A percentile compares a stretch with the other conserved stretches of the same genome.
Evolutionary conservation across 306 rosid species (phyloP).

Genomic region (Pterocarpus macrocarpus): DNA sequence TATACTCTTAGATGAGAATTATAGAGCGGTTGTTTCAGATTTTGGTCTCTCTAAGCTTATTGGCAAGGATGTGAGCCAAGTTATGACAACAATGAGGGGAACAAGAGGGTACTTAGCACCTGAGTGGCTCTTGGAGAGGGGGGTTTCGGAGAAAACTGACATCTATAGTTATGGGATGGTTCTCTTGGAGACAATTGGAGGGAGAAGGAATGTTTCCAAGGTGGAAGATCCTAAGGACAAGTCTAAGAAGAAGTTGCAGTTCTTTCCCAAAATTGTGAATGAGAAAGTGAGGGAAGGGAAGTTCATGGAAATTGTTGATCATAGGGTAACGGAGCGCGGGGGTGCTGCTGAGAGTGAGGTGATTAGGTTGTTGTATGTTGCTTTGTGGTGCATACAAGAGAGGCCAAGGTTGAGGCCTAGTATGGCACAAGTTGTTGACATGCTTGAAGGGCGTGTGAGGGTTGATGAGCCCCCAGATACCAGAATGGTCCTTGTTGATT

Average conservation of each 20-base stretch:
- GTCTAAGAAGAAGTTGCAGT: constrained; percentile 63
- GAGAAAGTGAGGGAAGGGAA: constrained; percentile 77
- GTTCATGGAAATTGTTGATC: constrained; percentile 78
- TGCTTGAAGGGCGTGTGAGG: constrained; percentile 74
- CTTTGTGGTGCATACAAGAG: constrained; percentile 95
- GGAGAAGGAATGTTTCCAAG: constrained; percentile 67
- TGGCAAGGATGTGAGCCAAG: constrained; percentile 72
- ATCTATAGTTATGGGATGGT: constrained; percentile 93
- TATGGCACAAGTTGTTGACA: constrained; percentile 75
- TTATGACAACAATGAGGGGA: constrained; percentile 79
- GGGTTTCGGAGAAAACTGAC: constrained; percentile 86
- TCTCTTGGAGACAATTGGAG: constrained; percentile 84
- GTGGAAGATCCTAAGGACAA: constrained; percentile 51
- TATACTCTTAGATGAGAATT: constrained; percentile 78
- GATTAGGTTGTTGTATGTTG: constrained; percentile 66
- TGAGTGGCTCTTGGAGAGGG: constrained; percentile 86
- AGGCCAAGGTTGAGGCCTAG: constrained; percentile 75
- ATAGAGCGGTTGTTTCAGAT: constrained; percentile 69
- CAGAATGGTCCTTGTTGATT: constrained; percentile 73
- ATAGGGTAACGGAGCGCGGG: constrained; percentile 55
- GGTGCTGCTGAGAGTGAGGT: constrained; percentile 72
- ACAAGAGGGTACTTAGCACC: constrained; percentile 95
- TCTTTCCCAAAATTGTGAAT: constrained; percentile 72
- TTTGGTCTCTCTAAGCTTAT: constrained; percentile 87
- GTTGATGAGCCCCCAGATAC: constrained; percentile 87